Conservation (phyloP, 805 yeast genomes). For the Starmerella apis region DNA sequence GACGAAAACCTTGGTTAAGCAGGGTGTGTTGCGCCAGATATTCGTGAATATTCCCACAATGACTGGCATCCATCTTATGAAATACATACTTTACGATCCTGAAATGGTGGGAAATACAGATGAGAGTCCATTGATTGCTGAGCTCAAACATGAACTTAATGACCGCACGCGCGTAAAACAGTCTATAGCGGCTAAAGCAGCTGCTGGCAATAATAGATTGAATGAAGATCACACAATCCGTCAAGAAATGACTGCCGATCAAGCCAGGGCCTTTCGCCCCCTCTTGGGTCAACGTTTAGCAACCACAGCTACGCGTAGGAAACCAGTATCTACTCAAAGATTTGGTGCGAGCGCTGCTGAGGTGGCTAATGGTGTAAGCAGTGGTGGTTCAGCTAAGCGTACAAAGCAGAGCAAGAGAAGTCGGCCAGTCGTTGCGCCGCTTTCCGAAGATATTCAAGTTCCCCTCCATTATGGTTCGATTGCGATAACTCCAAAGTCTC, state of each 20-base stretch:
- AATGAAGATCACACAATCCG: neutral
- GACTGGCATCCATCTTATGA: constrained; percentile 20
- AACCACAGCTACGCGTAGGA: neutral
- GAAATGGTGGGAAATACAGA: constrained; percentile 19
- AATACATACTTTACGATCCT: constrained; percentile 28
- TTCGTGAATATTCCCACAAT: constrained; percentile 24
- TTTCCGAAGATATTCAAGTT: neutral
- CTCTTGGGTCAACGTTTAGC: neutral
- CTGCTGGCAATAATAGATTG: constrained; percentile 14
- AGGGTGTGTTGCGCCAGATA: constrained; percentile 30
- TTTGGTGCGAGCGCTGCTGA: constrained; percentile 24
- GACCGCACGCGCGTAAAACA: constrained; percentile 12
- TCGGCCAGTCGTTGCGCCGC: neutral
- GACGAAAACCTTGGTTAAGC: constrained; percentile 31
- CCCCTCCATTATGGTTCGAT: neutral
- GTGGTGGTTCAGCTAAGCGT: neutral
- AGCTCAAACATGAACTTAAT: constrained; percentile 16
- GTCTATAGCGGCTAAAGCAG: constrained; percentile 7
- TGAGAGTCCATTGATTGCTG: constrained; percentile 24
- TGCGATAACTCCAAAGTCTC: neutral
- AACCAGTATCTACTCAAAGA: neutral
- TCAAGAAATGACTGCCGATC: constrained; percentile 10
- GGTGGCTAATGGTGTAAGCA: constrained; percentile 5
- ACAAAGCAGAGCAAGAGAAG: neutral
- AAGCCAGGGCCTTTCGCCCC: constrained; percentile 9